Evolutionary conservation across 106 monocot species (phyloP).

Genomic region (Platanthera zijinensis): DNA sequence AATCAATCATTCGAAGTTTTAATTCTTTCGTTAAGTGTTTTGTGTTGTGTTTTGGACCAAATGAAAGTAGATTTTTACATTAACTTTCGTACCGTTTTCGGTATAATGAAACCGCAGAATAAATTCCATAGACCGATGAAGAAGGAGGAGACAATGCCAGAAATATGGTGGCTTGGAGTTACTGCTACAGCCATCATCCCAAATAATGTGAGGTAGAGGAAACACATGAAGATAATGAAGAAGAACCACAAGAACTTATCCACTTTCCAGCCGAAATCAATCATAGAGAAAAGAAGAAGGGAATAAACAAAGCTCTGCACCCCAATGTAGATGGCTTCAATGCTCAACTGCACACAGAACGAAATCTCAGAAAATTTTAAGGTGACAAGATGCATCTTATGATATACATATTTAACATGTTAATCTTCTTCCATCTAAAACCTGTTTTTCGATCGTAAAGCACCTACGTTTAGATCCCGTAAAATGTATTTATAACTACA

Average conservation of each 20-base stretch:
- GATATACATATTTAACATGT: no score
- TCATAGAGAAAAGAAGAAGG: constrained; percentile 58
- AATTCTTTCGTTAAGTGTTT: no score
- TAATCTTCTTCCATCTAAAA: no score
- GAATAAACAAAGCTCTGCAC: constrained; percentile 41
- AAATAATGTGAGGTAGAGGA: constrained; percentile 50
- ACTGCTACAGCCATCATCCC: constrained; percentile 76
- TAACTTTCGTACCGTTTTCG: constrained; percentile 36
- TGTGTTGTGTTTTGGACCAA: no score
- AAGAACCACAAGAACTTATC: constrained; percentile 73
- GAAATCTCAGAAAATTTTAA: not conserved
- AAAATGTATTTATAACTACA: no score
- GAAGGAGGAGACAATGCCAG: constrained; percentile 41
- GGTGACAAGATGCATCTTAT: no score
- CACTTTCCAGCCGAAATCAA: constrained; percentile 54
- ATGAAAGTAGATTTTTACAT: no score
- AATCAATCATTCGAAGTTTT: no score
- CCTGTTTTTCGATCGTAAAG: no score
- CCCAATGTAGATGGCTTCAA: constrained; percentile 56
- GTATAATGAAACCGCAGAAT: constrained; percentile 64
- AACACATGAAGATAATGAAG: constrained; percentile 55
- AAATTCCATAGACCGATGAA: constrained; percentile 64
- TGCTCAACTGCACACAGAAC: constrained; percentile 36
- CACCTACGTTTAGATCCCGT: no score
- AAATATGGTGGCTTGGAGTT: constrained; percentile 50